phyloP scores from a whole-genome alignment of 2,329 filamentous ascomycete genomes.

The Hymenoscyphus fructigenus region DNA sequence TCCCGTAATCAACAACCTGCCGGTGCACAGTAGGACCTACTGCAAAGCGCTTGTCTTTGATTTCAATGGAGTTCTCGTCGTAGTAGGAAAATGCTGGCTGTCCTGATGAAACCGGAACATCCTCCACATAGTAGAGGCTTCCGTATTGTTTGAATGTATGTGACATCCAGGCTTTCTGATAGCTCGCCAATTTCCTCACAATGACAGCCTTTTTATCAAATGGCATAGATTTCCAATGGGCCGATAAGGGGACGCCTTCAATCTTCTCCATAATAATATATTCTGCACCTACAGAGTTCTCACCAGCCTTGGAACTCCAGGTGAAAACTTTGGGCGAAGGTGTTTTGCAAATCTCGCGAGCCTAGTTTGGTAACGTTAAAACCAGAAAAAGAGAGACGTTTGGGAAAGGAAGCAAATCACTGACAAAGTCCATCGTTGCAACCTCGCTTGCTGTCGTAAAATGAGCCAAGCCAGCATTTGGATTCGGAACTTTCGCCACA shows the following conservation, averaged over 20 bases:
- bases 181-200: slow-evolving; percentile 36
- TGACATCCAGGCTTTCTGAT: slow-evolving; percentile 38
- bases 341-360: slow-evolving; percentile 28
- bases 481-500: slow-evolving; percentile 19
- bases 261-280: slow-evolving; percentile 43
- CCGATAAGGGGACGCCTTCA: slow-evolving; percentile 33
- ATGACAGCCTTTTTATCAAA: slow-evolving; percentile 31
- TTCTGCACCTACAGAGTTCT: slow-evolving; percentile 37
- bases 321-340: slow-evolving; percentile 45
- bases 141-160: slow-evolving; percentile 32
- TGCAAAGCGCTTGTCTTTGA: neutral
- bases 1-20: neutral
- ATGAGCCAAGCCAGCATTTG: slow-evolving; percentile 13
- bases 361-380: neutral
- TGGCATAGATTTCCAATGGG: slow-evolving; percentile 29
- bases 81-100: neutral
- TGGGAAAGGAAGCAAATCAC: slow-evolving; percentile 13
- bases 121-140: slow-evolving; percentile 13
- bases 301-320: slow-evolving; percentile 40
- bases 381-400: neutral
- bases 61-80: neutral
- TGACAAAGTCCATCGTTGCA: slow-evolving; percentile 21
- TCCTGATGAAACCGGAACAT: neutral
- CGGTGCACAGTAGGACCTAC: slow-evolving; percentile 3
- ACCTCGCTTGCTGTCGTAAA: slow-evolving; percentile 20